Percentiles rank a stretch among this genome's conserved stretches.
phyloP scores from a whole-genome alignment of 345 rosid genomes.

The Eutrema japonicum region DNA sequence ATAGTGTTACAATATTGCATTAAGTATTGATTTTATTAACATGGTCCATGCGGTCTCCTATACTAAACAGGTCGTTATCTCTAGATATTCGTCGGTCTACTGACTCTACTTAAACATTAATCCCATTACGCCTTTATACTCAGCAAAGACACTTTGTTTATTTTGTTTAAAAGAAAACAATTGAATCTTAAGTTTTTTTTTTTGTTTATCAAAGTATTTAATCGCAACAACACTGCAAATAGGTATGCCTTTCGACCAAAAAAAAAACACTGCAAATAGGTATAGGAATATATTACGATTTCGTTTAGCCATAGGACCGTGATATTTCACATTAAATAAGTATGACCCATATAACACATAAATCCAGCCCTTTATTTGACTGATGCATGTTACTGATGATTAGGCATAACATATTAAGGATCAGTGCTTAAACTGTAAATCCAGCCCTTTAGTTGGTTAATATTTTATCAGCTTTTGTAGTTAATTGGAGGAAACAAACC shows the following conservation, averaged over 20 bases:
- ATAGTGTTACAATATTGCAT: too few species aligned
- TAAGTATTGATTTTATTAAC: background rate
- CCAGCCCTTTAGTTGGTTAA: background rate
- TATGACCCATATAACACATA: slow-evolving; percentile 14
- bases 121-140: background rate
- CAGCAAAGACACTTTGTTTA: background rate
- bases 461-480: slow-evolving; percentile 41
- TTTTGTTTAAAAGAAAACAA: background rate
- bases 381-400: slow-evolving; percentile 5
- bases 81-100: slow-evolving; percentile 16
- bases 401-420: slow-evolving; percentile 43
- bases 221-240: too few species aligned
- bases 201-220: too few species aligned
- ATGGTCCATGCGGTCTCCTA: slow-evolving; percentile 34
- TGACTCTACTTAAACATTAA: slow-evolving; percentile 10
- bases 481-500: slow-evolving; percentile 11
- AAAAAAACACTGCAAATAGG: too few species aligned
- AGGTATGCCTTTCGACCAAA: too few species aligned
- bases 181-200: background rate
- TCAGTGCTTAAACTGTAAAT: slow-evolving; percentile 29
- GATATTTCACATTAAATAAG: slow-evolving; percentile 2
- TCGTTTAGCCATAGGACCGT: background rate
- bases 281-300: background rate
- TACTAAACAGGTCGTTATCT: slow-evolving; percentile 18
- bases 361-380: slow-evolving; percentile 15